Conservation (phyloP, 352 stramenopile species). For the Thalassiosira mediterranea region DNA sequence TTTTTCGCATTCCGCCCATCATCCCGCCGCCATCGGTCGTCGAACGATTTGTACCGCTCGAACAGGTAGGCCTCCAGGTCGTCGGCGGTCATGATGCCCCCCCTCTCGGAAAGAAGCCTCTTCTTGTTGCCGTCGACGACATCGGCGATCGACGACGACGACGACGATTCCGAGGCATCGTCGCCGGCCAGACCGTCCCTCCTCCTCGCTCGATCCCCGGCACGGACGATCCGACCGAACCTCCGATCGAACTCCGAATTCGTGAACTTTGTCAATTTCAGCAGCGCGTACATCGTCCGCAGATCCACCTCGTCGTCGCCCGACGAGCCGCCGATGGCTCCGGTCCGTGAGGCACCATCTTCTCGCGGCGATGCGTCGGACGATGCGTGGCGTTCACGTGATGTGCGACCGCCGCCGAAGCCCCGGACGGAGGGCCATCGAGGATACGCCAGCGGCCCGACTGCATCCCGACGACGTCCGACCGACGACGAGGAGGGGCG, state of each 20-base stretch:
- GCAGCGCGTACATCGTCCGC: slow-evolving; percentile 1
- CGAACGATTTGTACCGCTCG: slow-evolving; percentile 18
- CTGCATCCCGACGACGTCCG: too few relatives aligned
- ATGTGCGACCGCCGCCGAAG: too few relatives aligned
- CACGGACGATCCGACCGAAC: slow-evolving; percentile 5
- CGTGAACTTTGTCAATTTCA: slow-evolving; percentile 3
- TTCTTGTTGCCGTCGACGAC: too few relatives aligned
- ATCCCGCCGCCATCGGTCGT: slow-evolving; percentile 23
- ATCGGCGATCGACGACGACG: not conserved
- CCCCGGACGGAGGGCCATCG: too few relatives aligned
- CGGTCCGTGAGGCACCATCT: too few relatives aligned
- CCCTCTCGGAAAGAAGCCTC: too few relatives aligned
- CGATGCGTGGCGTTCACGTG: too few relatives aligned
- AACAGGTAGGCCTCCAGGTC: slow-evolving; percentile 34
- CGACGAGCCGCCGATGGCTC: too few relatives aligned
- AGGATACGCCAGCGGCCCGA: too few relatives aligned
- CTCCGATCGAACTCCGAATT: slow-evolving; percentile 10
- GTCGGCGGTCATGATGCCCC: slow-evolving; percentile 14
- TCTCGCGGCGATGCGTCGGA: too few relatives aligned
- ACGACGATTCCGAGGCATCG: not conserved
- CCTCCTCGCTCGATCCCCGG: not conserved
- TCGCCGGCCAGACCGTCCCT: not conserved
- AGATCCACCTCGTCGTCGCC: not conserved
- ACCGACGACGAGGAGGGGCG: too few relatives aligned
- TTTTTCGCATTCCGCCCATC: slow-evolving; percentile 5